Base-by-base conservation (phyloP, 352 stramenopile genomes). In the Pythium coloratum region DNA sequence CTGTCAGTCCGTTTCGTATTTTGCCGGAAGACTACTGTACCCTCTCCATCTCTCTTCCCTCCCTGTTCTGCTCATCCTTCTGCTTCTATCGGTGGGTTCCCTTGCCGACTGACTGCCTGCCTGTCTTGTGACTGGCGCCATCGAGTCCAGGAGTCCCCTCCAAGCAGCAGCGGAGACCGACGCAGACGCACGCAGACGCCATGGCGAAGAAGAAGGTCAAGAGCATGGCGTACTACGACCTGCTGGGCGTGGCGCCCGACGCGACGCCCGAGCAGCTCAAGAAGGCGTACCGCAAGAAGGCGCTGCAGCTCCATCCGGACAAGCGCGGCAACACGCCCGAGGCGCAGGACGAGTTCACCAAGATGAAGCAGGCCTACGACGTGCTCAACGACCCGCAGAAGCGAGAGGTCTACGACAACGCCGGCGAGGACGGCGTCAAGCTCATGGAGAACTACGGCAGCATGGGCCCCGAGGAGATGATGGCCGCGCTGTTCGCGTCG, bases 311-410 rank as follows among this genome's bases (percentile, higher is more conserved):
- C 30, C 66, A 71, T 30, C 51, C 66, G 40, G 56, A 64, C 63
- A 70, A 67, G 46, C 55, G 55, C 54, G 55, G 64, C 40, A 67
- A 71, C 56, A 59, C 49, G 18, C 40, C 56, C 14, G 54, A 65
- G 38, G 61, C 59, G 46, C 46, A 64, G 47, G 57, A 68, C 24
- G 55, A 92, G 63, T 99, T 99, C 72, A 96, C 88, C 38, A 76
- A 80, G 40, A 92, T 98, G 71, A 97, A 97, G 65, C 62, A 94
- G 63, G 96, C 96, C 20, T 98, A 98, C 72, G 94, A 99, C 70
- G 82, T 97, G 34, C 80, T 99, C 32, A 87, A 76, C 6, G 92
- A 98, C 76, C 82, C 88, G 28, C 79, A 94, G 62, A 92, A 94
- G 72, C 81, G 86, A 9, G 81, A 92, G 49, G 69, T 95, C 58